Conservation (phyloP, 169 alveolate species). For the Nephromyces sp. region DNA sequence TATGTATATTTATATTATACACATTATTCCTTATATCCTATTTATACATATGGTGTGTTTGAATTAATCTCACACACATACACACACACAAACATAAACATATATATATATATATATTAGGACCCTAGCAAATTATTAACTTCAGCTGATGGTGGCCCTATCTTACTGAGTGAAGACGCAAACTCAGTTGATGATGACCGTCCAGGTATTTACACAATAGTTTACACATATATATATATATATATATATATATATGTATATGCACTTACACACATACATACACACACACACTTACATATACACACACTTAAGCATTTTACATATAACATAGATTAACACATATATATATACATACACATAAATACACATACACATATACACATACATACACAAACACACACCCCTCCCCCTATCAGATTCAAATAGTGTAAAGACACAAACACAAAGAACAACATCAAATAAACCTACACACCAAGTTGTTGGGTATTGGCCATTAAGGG, state of each 20-base stretch:
- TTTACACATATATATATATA: not conserved
- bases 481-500: conserved; percentile 93
- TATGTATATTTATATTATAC: no score
- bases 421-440: conserved; percentile 4
- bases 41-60: no score
- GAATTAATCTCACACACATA: no score
- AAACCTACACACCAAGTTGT: conserved; percentile 63
- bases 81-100: no score
- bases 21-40: no score
- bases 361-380: not conserved
- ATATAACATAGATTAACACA: no score
- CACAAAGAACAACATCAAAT: conserved; percentile 1
- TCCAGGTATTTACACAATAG: not conserved
- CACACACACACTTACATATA: no score
- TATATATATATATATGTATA: not conserved
- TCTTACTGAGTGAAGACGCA: not conserved
- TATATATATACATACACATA: not conserved
- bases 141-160: not conserved
- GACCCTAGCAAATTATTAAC: not conserved
- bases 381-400: not conserved
- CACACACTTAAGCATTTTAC: no score
- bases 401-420: conserved; percentile 30
- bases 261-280: not conserved
- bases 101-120: no score
- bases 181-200: not conserved